Evolutionary conservation across 176 grass and related monocot species (phyloP).

Genomic region (Triticum aestivum): IWGSC_CS_RefSeq_v2.1 NC_057813.1:705534969-705535468

Average conservation of each 20-base stretch:
- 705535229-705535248: neutral
- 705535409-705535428: neutral
- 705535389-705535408: neutral
- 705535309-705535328: neutral
- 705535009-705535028: neutral
- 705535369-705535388: neutral
- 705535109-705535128: neutral
- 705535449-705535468: neutral
- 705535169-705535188: neutral
- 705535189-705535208: neutral
- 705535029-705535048: too few species aligned
- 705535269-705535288: neutral
- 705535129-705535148: neutral
- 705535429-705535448: neutral
- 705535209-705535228: neutral
- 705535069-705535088: neutral
- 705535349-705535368: neutral
- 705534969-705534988: neutral
- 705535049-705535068: neutral
- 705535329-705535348: neutral
- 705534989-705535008: neutral
- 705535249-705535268: neutral
- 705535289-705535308: neutral
- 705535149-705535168: neutral
- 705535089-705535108: neutral